Base-by-base conservation (phyloP, 441 rosid species). In the Capsella rubella region DNA sequence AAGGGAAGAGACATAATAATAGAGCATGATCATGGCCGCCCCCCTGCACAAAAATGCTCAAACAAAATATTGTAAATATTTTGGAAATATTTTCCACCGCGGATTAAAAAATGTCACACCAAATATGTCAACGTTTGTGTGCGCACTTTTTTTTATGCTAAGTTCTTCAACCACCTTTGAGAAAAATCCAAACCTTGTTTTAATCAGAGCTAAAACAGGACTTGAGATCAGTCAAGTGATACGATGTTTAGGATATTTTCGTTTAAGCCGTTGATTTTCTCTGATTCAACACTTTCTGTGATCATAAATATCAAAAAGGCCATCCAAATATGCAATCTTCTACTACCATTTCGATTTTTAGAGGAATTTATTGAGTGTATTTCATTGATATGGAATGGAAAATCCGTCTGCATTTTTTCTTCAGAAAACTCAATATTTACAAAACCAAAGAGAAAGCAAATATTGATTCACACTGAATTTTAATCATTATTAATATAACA, bases 161-260 rank as follows among this genome's bases (percentile, higher is more conserved):
- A 16, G 53, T 16, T 8, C 4, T 49, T 49, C 28, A 16, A 18
- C 18, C 27, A 18, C 18, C 27, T 9, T n/a, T 6, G 7, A 46
- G n/a, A 51, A 51, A 21, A 25, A 51, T 51, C 15, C 56, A 52
- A 21, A 52, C 31, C 56, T 12, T 52, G 56, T 51, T 51, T 51
- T 51, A 21, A 51, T 11, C 55, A 51, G 25, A 32, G 25, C 25
- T 11, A 25, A 25, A 2, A 27, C 2, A 12, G 8, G 29, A 28
- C 32, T 21, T 51, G 12, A 27, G 55, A 25, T 21, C n/a, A 45
- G 49, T n/a, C 18, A 45, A 45, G 49, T n/a, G 18, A 45, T 45
- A 5, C 6, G 49, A n/a, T n/a, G 49, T 2, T 8, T 45, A 45
- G 49, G 18, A 5, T 45, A 45, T 45, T 14, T 45, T 18, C n/a